phyloP scores from a whole-genome alignment of 192 early-diverging fungal species.

The Rhizophagus clarus region DNA sequence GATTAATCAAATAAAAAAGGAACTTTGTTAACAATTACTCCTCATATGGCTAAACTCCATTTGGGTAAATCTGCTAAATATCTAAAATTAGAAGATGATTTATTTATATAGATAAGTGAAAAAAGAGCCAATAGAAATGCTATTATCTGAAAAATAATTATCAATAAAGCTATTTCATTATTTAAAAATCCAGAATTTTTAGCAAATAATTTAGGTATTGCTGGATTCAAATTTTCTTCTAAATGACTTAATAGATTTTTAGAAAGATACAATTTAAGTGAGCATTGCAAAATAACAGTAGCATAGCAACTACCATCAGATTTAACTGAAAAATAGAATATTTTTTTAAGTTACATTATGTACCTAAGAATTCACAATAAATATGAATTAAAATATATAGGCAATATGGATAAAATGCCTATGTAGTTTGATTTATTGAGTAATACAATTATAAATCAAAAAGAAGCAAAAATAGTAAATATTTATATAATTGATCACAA shows the following conservation, averaged over 20 bases:
- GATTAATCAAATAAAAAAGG: no score
- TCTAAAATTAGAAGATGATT: background rate
- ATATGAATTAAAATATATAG: slow-evolving; percentile 15
- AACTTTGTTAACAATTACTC: no score
- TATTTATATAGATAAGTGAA: background rate
- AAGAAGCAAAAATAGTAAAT: background rate
- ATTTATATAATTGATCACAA: no score
- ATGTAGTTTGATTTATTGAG: background rate
- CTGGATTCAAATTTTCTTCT: background rate
- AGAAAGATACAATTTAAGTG: no score
- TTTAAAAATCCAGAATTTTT: background rate
- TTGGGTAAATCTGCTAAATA: background rate
- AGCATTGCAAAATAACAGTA: background rate
- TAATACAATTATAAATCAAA: background rate
- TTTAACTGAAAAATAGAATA: slow-evolving; percentile 11
- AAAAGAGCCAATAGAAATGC: background rate
- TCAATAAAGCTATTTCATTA: background rate
- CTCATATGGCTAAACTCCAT: no score
- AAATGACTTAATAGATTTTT: slow-evolving; percentile 10
- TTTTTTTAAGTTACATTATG: slow-evolving; percentile 12
- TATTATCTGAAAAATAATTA: background rate
- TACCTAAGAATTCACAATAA: slow-evolving; percentile 2
- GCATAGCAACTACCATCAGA: background rate
- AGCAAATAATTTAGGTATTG: background rate
- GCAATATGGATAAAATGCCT: slow-evolving; percentile 23